Evolutionary conservation across 1,139 yeast species (phyloP), one percentile per base, ranked within the genome.

Genomic region (Magnusiomyces fungicola): DNA sequence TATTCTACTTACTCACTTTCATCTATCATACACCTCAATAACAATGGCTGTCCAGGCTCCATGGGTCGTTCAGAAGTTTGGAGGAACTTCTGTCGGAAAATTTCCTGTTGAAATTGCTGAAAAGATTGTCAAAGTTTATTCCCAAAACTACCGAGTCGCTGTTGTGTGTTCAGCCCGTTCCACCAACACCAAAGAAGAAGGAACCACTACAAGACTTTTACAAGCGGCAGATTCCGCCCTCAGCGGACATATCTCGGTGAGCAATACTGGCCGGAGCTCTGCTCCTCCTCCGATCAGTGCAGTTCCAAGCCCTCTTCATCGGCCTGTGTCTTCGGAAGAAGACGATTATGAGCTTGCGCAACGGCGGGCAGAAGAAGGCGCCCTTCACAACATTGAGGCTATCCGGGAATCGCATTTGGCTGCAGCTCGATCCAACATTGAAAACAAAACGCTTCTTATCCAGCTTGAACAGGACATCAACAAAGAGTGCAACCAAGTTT

Each of bases 71-170:
- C 98, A 92, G 66, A 92, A 92, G 68, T 92, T 87, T 61, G 98
- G 98, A 41, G 98, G 98, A 48, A 92, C 98, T n/a, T 83, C 95
- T 43, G 96, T 92, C 36, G 98, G 98, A 29, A 92, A 92, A 65
- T 90, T 90, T 66, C 87, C 97, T 5, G 79, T 75, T 49, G 78
- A 82, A 56, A 92, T 92, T 49, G 90, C 89, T 18, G 84, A 84
- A 56, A 87, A 88, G 57, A 88, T 92, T 47, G 85, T 89, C 50
- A 79, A 80, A 61, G 79, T 73, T 32, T 86, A 81, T 63, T 72
- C 81, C 36, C 64, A 74, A 44, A 69, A 71, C 24, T 76, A 78
- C 60, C 75, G 83, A 50, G 96, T 90, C n/a, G 97, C 95, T 1
- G 95, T 92, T 24, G 98, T 92, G 3, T 92, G 98, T 65, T 85